Conservation (phyloP, 2,329 filamentous ascomycete species). For the Pseudocercospora crystallina region DNA sequence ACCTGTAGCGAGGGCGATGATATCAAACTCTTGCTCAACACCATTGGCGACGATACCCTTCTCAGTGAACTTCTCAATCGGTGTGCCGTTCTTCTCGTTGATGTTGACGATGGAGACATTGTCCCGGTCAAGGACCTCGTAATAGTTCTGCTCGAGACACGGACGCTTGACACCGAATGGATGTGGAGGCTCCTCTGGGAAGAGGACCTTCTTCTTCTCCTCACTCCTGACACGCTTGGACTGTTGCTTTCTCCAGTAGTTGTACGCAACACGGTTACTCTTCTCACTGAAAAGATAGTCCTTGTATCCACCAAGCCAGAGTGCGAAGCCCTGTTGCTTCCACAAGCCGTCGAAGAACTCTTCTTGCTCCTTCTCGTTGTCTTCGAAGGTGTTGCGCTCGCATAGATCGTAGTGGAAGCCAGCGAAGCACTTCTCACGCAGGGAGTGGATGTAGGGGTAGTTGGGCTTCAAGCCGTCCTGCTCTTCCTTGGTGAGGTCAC, state of each 20-base stretch:
- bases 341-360: constrained; percentile 45
- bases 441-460: constrained; percentile 51
- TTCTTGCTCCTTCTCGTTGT: constrained; percentile 43
- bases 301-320: constrained; percentile 33
- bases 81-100: constrained; percentile 36
- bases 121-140: constrained; percentile 45
- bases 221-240: constrained; percentile 44
- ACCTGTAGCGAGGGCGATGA: constrained; percentile 49
- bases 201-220: constrained; percentile 48
- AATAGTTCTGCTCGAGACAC: constrained; percentile 49
- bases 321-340: constrained; percentile 35
- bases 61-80: constrained; percentile 44
- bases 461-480: constrained; percentile 47
- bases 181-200: constrained; percentile 45
- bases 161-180: constrained; percentile 50
- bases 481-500: constrained; percentile 49
- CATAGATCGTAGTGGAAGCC: constrained; percentile 60
- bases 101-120: constrained; percentile 47
- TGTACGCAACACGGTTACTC: constrained; percentile 46
- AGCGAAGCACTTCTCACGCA: constrained; percentile 55
- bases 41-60: constrained; percentile 46
- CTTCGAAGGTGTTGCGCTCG: constrained; percentile 55
- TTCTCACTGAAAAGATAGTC: constrained; percentile 39
- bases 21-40: constrained; percentile 45
- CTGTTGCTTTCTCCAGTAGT: constrained; percentile 49